A percentile compares a stretch with the other conserved stretches of the same genome.
Conservation (phyloP, 192 early-diverging fungal genomes). For the Podila epicladia region DNA sequence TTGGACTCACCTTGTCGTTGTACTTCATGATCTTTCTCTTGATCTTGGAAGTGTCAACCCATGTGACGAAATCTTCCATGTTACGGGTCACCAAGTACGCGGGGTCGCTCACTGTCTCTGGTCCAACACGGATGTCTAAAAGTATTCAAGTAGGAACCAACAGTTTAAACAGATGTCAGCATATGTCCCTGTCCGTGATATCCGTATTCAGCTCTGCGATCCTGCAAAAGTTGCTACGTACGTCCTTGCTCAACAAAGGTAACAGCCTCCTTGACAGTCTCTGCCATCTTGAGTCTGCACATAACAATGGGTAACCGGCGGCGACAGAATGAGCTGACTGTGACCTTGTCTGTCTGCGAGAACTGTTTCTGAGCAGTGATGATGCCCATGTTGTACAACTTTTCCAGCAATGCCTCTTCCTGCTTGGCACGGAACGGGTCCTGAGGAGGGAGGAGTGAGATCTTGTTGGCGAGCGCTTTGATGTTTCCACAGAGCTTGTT, state of each 20-base stretch:
- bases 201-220: background rate
- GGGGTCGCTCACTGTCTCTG: constrained; percentile 89
- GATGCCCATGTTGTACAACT: constrained; percentile 88
- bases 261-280: constrained; percentile 91
- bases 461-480: constrained; percentile 82
- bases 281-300: constrained; percentile 95
- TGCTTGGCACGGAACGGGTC: constrained; percentile 82
- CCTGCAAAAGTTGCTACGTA: background rate
- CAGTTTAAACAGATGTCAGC: too few species aligned
- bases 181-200: too few species aligned
- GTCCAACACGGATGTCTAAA: constrained; percentile 87
- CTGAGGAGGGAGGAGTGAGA: constrained; percentile 85
- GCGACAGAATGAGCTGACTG: constrained; percentile 89
- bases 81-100: constrained; percentile 77
- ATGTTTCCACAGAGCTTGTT: constrained; percentile 85
- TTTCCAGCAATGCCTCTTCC: constrained; percentile 84
- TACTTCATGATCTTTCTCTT: constrained; percentile 97
- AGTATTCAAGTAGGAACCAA: background rate
- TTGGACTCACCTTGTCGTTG: constrained; percentile 77
- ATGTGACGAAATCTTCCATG: constrained; percentile 97
- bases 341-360: constrained; percentile 80
- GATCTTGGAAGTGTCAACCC: constrained; percentile 98
- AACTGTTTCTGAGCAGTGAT: constrained; percentile 82
- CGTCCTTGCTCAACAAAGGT: constrained; percentile 93
- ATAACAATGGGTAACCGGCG: constrained; percentile 91